These are phyloP conservation scores for Discostella stelligeroides DNA, from an alignment of 108 stramenopile genomes.

Conservation along the genomic window DNA sequence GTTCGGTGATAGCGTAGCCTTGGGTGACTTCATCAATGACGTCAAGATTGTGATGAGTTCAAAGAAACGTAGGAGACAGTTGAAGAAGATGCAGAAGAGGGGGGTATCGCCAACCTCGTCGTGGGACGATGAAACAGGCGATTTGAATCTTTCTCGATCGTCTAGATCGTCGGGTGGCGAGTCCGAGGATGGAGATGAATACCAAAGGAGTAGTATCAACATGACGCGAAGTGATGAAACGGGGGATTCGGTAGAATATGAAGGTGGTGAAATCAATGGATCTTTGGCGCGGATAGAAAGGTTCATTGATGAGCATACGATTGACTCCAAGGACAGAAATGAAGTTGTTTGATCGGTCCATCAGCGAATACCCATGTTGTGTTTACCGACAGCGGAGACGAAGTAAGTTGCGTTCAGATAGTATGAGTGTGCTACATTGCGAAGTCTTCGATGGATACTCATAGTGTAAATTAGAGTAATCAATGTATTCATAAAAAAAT, in stretches of 20 bases:
- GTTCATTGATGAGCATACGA: slow-evolving; percentile 16
- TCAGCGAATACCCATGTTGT: no score
- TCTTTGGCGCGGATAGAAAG: slow-evolving; percentile 25
- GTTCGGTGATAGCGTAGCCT: slow-evolving; percentile 59
- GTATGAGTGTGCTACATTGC: no score
- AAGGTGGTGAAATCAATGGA: slow-evolving; percentile 16
- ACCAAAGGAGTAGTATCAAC: neutral
- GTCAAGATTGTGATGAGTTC: slow-evolving; percentile 54
- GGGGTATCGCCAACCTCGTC: slow-evolving; percentile 20
- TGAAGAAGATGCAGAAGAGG: slow-evolving; percentile 23
- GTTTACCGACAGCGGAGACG: no score
- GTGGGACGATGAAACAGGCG: neutral
- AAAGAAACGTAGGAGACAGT: slow-evolving; percentile 21
- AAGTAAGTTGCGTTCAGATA: no score
- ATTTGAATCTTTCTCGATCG: slow-evolving; percentile 5
- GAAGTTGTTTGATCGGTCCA: slow-evolving; percentile 13
- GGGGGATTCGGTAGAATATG: slow-evolving; percentile 12
- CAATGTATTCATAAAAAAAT: no score
- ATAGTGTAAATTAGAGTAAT: no score
- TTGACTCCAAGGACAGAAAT: neutral
- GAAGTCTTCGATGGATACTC: no score
- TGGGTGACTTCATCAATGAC: slow-evolving; percentile 75
- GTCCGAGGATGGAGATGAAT: slow-evolving; percentile 1
- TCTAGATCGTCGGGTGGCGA: no score
- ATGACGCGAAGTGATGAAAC: slow-evolving; percentile 3